Conservation (phyloP, 2,329 filamentous ascomycete species). For the Plenodomus biglobosus region DNA sequence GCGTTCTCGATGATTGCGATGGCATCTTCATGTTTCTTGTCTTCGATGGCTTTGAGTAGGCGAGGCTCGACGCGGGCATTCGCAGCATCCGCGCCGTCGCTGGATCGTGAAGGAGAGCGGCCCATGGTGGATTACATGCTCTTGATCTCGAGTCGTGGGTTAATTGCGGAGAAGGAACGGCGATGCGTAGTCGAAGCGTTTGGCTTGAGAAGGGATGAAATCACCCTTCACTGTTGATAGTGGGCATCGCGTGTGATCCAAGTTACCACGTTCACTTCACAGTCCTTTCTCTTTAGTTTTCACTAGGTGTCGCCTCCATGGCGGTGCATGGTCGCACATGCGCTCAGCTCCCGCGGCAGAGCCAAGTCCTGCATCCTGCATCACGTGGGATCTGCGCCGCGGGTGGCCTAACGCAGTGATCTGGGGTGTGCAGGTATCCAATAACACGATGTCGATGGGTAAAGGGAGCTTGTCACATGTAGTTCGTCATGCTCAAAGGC, state of each 20-base stretch:
- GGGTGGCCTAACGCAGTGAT: background rate
- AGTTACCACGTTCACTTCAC: constrained; percentile 5
- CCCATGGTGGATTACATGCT: constrained; percentile 30
- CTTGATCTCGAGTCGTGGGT: constrained; percentile 8
- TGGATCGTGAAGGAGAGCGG: constrained; percentile 40
- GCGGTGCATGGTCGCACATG: constrained; percentile 16
- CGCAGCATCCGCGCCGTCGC: constrained; percentile 36
- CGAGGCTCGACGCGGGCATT: constrained; percentile 37
- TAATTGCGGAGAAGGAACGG: background rate
- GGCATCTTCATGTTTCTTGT: constrained; percentile 31
- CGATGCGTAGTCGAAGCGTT: constrained; percentile 2
- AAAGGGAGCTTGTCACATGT: background rate
- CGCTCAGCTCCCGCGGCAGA: constrained; percentile 12
- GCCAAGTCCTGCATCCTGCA: constrained; percentile 26
- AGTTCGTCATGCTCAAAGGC: background rate
- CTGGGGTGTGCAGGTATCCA: background rate
- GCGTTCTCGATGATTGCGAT: constrained; percentile 42
- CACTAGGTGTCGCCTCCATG: constrained; percentile 2
- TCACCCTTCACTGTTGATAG: constrained; percentile 5
- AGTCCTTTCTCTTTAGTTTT: constrained; percentile 3
- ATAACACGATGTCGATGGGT: background rate
- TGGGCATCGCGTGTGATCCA: constrained; percentile 11
- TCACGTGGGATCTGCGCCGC: constrained; percentile 27
- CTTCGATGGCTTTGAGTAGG: constrained; percentile 41
- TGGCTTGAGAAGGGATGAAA: constrained; percentile 10